Conservation (phyloP, 768 basidiomycete species). For the Collybia mongolica region DNA sequence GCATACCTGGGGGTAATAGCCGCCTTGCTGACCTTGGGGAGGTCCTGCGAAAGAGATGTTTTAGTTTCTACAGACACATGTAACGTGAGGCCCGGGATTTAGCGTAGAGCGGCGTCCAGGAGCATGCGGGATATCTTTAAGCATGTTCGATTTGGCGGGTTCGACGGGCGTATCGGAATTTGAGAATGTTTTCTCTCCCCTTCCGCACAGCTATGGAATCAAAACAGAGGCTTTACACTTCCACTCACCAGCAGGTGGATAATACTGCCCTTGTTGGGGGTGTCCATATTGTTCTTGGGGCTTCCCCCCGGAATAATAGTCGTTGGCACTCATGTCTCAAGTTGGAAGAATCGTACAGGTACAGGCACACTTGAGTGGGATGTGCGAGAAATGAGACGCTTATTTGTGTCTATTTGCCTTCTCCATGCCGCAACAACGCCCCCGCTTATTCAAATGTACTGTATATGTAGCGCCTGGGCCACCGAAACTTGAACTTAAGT, state of each 20-base stretch:
- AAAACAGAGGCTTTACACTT: neutral
- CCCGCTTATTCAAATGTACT: neutral
- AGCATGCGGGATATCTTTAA: no score
- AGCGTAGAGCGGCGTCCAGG: no score
- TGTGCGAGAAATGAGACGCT: constrained; percentile 12
- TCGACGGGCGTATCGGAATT: neutral
- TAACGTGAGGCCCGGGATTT: neutral
- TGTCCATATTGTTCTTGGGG: constrained; percentile 55
- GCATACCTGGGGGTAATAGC: constrained; percentile 61
- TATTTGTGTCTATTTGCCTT: constrained; percentile 31
- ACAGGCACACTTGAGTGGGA: neutral
- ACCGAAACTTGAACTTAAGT: no score
- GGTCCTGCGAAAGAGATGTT: constrained; percentile 31
- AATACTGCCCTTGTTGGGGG: constrained; percentile 44
- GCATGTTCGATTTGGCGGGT: no score
- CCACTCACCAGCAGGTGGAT: constrained; percentile 35
- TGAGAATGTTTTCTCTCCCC: neutral
- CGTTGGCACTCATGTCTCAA: constrained; percentile 65
- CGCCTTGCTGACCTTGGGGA: constrained; percentile 58
- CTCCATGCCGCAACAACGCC: constrained; percentile 14
- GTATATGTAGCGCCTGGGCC: neutral
- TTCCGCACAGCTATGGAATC: neutral
- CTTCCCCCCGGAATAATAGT: constrained; percentile 61
- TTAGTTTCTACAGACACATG: neutral
- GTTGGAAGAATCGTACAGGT: constrained; percentile 7